A percentile compares a stretch with the other conserved stretches of the same genome.
These are phyloP conservation scores for Erodium chrysanthum DNA, from an alignment of 441 rosid species.

Conservation along the genomic window DNA sequence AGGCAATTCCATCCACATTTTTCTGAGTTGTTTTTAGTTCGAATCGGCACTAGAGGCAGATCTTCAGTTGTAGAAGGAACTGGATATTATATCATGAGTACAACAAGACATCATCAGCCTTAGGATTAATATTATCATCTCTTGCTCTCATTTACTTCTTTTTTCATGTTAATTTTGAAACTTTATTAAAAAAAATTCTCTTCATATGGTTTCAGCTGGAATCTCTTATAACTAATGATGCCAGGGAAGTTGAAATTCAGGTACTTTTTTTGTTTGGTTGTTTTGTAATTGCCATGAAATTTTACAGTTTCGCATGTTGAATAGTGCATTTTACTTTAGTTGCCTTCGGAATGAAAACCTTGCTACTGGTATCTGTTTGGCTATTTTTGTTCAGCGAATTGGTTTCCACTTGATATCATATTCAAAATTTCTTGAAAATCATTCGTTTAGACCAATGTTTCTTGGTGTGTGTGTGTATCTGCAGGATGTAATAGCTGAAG, in stretches of 20 bases:
- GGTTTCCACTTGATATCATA: too few species aligned
- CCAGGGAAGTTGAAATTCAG: constrained; percentile 82
- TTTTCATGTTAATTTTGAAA: not conserved
- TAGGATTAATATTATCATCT: not conserved
- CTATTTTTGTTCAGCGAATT: not conserved
- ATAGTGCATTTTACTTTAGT: not conserved
- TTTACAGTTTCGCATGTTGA: not conserved
- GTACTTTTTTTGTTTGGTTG: constrained; percentile 29
- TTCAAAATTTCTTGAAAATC: too few species aligned
- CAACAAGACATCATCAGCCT: not conserved
- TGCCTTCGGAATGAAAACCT: not conserved
- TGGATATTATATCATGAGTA: not conserved
- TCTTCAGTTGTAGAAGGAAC: not conserved
- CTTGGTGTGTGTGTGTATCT: constrained; percentile 7
- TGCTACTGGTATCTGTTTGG: not conserved
- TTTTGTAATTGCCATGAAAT: constrained; percentile 1
- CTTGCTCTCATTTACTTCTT: not conserved
- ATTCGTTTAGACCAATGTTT: not conserved
- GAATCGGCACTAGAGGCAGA: not conserved
- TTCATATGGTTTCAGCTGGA: constrained; percentile 58
- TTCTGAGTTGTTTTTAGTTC: not conserved
- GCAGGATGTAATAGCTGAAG: constrained; percentile 75
- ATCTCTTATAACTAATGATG: constrained; percentile 52
- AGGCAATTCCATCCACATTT: not conserved
- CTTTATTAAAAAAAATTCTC: constrained; percentile 23